Base-by-base conservation (phyloP, 1,284 basidiomycete genomes). In the Ustilago xerochloae region DNA sequence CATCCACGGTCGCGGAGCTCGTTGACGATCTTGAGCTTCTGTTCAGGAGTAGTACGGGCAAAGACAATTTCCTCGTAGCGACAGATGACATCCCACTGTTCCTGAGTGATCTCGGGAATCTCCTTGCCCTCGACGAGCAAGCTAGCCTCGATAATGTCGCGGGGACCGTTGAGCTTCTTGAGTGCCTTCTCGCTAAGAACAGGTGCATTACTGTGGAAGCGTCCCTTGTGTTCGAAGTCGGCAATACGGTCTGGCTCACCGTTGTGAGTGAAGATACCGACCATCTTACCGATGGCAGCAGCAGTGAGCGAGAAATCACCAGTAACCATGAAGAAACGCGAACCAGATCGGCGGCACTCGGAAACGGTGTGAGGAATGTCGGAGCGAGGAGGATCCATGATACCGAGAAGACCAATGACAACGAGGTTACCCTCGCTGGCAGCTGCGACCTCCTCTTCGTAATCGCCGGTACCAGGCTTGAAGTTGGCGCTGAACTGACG, bases 51-150 rank as follows among this genome's bases (percentile, higher is more conserved):
- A 1, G 90, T 91, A 30, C 91, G 87, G 0, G 90, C 90, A 66
- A 92, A 92, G 8, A 91, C 90, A 59, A 91, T 87, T 80, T 91
- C 91, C 29, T 88, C 86, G 81, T 90, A 91, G 51, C 87, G 79
- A 46, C 87, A 87, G 20, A 88, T 85, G 55, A 85, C 82, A 46
- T 88, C 85, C 89, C 89, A 90, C 20, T 71, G 57, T 16, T 66
- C 47, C 58, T 75, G 45, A 3, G 52, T 56, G 20, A 78, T 62
- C 26, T 47, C 53, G 18, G 62, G 60, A 33, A 75, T 55, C 26
- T 75, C 73, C 35, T 57, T 64, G 43, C 73, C 73, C 18, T 63
- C 62, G 24, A 75, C 52, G 28, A 61, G 58, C 47, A 75, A 45
- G 39, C 63, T 63, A 10, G 66, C 66, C 30, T 69, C 66, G 38